Evolutionary conservation across 2,329 filamentous ascomycete species (phyloP).

Genomic region (Xylariaceae sp.): DNA sequence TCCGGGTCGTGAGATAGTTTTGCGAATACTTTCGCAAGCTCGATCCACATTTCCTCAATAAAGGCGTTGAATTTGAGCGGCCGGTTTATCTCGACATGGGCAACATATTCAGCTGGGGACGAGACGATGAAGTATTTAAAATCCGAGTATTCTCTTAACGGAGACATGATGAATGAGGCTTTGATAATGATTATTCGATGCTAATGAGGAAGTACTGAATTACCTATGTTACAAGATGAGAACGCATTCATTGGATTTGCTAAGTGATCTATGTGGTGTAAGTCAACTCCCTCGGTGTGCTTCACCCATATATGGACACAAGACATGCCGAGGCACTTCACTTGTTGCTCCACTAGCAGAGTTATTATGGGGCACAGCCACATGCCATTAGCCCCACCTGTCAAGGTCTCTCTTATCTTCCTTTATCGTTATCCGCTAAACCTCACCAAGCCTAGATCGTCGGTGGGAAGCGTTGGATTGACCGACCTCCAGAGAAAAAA

Average conservation of each 20-base stretch:
- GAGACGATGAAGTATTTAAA: conserved; percentile 74
- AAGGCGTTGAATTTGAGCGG: conserved; percentile 89
- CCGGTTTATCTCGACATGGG: conserved; percentile 91
- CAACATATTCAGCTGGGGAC: conserved; percentile 72
- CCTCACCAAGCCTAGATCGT: conserved; percentile 10
- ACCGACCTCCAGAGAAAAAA: conserved; percentile 24
- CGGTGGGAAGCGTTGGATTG: conserved; percentile 18
- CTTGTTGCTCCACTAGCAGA: not conserved
- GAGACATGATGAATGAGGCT: conserved; percentile 17
- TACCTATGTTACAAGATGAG: not conserved
- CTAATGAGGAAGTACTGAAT: not conserved
- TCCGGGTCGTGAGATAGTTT: conserved; percentile 71
- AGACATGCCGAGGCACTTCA: conserved; percentile 19
- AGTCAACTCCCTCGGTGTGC: not conserved
- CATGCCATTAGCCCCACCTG: not conserved
- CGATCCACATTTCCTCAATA: conserved; percentile 81
- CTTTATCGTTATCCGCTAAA: conserved; percentile 8
- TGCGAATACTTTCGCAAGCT: conserved; percentile 73
- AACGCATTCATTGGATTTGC: not conserved
- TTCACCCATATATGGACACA: conserved; percentile 1
- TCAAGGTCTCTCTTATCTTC: conserved; percentile 8
- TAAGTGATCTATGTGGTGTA: not conserved
- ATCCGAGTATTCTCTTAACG: conserved; percentile 42
- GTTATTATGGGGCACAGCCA: too few relatives aligned
- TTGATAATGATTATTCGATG: not conserved